These are phyloP conservation scores for Penicillium sp. DNA, from an alignment of 2,329 filamentous ascomycete genomes.

Conservation along the genomic window DNA sequence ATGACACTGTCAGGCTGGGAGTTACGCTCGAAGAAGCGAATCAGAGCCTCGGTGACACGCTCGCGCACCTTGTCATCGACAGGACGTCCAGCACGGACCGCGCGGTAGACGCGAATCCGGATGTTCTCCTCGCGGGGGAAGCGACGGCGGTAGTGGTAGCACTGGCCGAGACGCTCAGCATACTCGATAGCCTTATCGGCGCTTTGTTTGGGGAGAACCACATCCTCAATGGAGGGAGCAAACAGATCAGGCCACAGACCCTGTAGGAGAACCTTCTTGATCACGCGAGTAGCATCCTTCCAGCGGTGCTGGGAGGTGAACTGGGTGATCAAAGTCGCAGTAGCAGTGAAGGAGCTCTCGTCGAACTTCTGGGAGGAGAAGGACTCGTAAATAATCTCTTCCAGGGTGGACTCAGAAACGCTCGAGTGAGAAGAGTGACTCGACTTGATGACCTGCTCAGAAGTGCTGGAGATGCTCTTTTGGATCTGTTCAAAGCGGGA, in stretches of 20 bases:
- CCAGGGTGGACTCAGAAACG: constrained; percentile 43
- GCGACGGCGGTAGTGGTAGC: constrained; percentile 44
- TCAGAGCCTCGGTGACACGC: constrained; percentile 28
- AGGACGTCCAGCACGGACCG: constrained; percentile 28
- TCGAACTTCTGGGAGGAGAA: constrained; percentile 42
- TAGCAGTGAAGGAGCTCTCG: constrained; percentile 42
- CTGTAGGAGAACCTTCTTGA: constrained; percentile 45
- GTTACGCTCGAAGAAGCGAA: constrained; percentile 31
- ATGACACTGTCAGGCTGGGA: constrained; percentile 39
- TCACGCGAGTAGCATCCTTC: constrained; percentile 48
- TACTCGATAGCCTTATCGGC: constrained; percentile 49
- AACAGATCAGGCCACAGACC: constrained; percentile 51
- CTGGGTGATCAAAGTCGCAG: constrained; percentile 40
- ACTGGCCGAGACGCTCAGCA: constrained; percentile 48
- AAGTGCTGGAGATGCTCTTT: constrained; percentile 45
- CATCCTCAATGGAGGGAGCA: constrained; percentile 45
- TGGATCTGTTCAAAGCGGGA: constrained; percentile 45
- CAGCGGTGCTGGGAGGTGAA: constrained; percentile 51
- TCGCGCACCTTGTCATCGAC: constrained; percentile 34
- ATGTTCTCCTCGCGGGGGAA: constrained; percentile 39
- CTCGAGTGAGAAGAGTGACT: constrained; percentile 36
- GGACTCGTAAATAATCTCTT: constrained; percentile 48
- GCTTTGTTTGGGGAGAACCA: constrained; percentile 45
- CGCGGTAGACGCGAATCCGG: constrained; percentile 37
- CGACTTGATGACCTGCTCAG: constrained; percentile 44